phyloP scores from a whole-genome alignment of 73 alveolate genomes.

The Tetrahymena elliotti region DNA sequence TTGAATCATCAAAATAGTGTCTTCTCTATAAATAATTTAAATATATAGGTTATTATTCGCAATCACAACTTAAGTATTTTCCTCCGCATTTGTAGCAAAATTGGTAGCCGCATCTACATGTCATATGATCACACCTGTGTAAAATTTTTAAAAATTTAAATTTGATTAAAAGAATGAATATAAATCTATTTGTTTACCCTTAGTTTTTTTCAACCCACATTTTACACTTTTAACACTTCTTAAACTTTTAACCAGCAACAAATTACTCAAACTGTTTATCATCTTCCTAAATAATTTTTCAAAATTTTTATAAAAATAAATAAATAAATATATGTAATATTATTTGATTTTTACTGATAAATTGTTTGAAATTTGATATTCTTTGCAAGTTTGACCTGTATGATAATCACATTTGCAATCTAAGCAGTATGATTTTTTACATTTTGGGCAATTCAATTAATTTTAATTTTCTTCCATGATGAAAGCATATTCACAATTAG shows the following conservation, averaged over 20 bases:
- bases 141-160: not conserved
- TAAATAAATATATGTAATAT: not conserved
- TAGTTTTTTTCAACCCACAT: constrained; percentile 63
- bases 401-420: constrained; percentile 59
- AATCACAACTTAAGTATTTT: not conserved
- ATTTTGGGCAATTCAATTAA: constrained; percentile 30
- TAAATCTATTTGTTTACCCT: not conserved
- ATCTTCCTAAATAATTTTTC: too few relatives aligned
- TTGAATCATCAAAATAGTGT: too few relatives aligned
- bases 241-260: constrained; percentile 51
- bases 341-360: constrained; percentile 30
- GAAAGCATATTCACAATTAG: not conserved
- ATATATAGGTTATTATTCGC: not conserved
- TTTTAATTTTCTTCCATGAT: not conserved
- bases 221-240: constrained; percentile 66
- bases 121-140: constrained; percentile 77
- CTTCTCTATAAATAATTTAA: too few relatives aligned
- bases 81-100: constrained; percentile 74
- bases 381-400: constrained; percentile 47
- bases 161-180: too few relatives aligned
- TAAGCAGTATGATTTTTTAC: constrained; percentile 50
- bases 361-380: constrained; percentile 46
- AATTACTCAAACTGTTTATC: constrained; percentile 13
- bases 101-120: constrained; percentile 67
- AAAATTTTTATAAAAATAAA: too few relatives aligned